phyloP scores from a whole-genome alignment of 257 asterid genomes.

The Nemophila menziesii region DNA sequence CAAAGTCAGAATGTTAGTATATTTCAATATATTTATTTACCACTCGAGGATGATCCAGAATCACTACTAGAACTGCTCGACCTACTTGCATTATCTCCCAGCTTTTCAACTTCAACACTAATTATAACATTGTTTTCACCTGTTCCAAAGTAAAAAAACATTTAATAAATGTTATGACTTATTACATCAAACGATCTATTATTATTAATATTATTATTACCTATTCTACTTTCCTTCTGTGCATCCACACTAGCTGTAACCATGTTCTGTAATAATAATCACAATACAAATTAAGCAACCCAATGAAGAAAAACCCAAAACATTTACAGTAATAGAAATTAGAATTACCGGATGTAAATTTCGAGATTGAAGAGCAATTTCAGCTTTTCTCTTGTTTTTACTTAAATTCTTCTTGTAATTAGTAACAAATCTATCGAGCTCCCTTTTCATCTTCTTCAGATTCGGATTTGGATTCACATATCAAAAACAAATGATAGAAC shows the following conservation, averaged over 20 bases:
- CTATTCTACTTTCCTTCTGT: slow-evolving; percentile 33
- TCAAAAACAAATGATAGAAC: no score
- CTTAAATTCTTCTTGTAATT: slow-evolving; percentile 87
- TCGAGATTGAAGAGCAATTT: slow-evolving; percentile 62
- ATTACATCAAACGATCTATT: not conserved
- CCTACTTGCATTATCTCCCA: slow-evolving; percentile 32
- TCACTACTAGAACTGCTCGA: slow-evolving; percentile 94
- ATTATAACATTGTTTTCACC: slow-evolving; percentile 30
- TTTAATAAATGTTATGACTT: no score
- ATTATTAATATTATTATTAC: slow-evolving; percentile 16
- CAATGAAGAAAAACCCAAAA: not conserved
- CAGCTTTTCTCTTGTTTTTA: slow-evolving; percentile 85
- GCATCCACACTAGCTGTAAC: slow-evolving; percentile 16
- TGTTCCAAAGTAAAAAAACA: slow-evolving; percentile 13
- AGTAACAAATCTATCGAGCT: slow-evolving; percentile 92
- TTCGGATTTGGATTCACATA: no score
- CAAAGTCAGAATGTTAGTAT: no score
- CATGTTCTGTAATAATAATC: slow-evolving; percentile 35
- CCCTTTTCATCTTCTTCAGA: no score
- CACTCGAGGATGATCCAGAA: slow-evolving; percentile 85
- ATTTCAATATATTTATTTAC: slow-evolving; percentile 33
- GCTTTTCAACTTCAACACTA: slow-evolving; percentile 33
- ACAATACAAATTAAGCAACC: slow-evolving; percentile 4
- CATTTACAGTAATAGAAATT: slow-evolving; percentile 1
- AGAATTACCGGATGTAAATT: slow-evolving; percentile 26